Conservation (phyloP, 148 eudicot species). For the Polygonum aviculare region DNA sequence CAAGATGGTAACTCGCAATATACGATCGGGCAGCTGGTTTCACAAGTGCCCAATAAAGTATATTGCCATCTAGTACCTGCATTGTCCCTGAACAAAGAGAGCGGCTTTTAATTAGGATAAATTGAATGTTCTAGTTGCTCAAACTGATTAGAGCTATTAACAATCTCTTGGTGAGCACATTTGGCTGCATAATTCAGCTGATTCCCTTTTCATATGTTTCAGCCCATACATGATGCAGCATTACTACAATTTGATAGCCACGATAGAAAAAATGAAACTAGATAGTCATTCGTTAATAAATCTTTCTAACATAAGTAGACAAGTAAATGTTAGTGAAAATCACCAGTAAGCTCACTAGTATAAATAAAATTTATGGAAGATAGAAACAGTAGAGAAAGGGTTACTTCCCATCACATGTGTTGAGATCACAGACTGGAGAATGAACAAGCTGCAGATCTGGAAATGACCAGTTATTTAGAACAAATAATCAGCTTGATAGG, state of each 20-base stretch:
- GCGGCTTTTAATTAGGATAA: background rate
- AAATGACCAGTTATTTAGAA: conserved; percentile 9
- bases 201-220: background rate
- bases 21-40: conserved; percentile 15
- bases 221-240: background rate
- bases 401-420: conserved; percentile 83
- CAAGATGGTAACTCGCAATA: too few species aligned
- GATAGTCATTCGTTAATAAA: background rate
- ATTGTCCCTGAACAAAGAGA: conserved; percentile 59
- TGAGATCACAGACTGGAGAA: conserved; percentile 92
- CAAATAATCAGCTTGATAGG: background rate
- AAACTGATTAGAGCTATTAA: background rate
- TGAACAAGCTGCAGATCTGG: conserved; percentile 95
- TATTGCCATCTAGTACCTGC: conserved; percentile 91
- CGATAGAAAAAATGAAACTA: background rate
- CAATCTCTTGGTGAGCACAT: background rate
- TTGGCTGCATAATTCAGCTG: background rate
- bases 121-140: background rate
- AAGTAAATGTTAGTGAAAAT: background rate
- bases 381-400: background rate
- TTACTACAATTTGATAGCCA: background rate
- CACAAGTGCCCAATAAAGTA: conserved; percentile 45
- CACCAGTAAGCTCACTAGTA: background rate
- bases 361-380: background rate
- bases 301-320: background rate